Conservation (phyloP, 192 early-diverging fungal species). For the Coemansia sp. region DNA sequence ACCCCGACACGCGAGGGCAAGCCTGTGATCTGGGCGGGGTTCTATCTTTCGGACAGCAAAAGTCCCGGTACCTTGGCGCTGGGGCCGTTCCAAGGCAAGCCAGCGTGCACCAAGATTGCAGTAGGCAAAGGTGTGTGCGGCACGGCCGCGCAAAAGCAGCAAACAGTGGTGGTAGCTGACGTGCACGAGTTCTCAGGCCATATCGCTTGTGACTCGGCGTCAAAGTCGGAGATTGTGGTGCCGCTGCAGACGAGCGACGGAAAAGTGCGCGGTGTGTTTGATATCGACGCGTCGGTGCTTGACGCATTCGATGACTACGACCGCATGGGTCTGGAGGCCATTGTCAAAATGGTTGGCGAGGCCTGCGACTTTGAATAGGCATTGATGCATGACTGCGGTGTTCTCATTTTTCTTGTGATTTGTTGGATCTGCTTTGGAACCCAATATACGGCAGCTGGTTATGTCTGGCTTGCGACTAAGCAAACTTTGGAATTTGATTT, state of each 20-base stretch:
- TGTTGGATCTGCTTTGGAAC: too few species aligned
- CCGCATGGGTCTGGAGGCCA: conserved; percentile 63
- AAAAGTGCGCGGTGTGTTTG: conserved; percentile 64
- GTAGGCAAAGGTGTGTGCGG: conserved; percentile 91
- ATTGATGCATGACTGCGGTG: too few species aligned
- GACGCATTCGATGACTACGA: conserved; percentile 72
- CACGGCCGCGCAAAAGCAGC: conserved; percentile 62
- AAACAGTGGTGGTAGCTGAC: conserved; percentile 68
- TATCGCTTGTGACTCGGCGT: conserved; percentile 88
- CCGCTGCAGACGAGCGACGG: conserved; percentile 61
- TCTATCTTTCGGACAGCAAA: conserved; percentile 68
- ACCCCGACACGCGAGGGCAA: conserved; percentile 61
- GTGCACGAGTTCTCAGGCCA: conserved; percentile 84
- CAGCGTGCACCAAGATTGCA: conserved; percentile 84
- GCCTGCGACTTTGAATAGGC: conserved; percentile 48
- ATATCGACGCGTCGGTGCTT: conserved; percentile 64
- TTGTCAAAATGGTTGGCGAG: conserved; percentile 62
- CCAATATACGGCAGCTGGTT: too few species aligned
- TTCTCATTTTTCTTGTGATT: too few species aligned
- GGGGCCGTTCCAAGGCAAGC: conserved; percentile 90
- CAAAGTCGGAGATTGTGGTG: conserved; percentile 84
- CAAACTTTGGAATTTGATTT: neutral
- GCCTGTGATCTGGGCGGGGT: conserved; percentile 78
- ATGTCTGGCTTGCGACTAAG: neutral
- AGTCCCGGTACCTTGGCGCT: conserved; percentile 57